These are phyloP conservation scores for Pseudogymnoascus sp. DNA, from an alignment of 2,329 filamentous ascomycete genomes.

Conservation along the genomic window DNA sequence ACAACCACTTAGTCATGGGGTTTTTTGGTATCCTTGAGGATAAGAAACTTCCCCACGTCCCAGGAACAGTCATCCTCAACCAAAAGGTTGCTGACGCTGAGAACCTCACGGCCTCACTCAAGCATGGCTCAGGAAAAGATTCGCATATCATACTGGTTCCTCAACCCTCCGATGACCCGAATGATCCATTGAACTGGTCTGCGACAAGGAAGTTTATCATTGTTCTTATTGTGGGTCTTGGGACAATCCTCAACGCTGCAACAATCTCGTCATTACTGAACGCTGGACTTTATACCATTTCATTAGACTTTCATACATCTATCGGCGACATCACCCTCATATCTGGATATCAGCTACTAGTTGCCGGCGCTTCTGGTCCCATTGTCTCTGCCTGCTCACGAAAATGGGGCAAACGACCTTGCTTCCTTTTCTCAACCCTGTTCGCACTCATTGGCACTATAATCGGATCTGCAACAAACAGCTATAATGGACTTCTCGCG, in stretches of 20 bases:
- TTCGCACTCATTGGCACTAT: not conserved
- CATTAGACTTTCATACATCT: too few relatives aligned
- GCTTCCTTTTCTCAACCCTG: not conserved
- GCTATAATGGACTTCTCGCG: not conserved
- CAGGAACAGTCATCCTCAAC: constrained; percentile 15
- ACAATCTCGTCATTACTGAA: not conserved
- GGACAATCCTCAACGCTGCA: constrained; percentile 20
- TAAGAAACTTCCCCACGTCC: constrained; percentile 5
- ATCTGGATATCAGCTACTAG: not conserved
- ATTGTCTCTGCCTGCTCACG: not conserved
- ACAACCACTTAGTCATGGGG: too few relatives aligned
- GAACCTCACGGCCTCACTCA: constrained; percentile 8
- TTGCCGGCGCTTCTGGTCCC: not conserved
- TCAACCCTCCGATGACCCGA: constrained; percentile 41
- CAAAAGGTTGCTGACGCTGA: constrained; percentile 13
- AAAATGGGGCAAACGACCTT: not conserved
- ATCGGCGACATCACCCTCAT: not conserved
- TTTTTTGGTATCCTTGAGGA: too few relatives aligned
- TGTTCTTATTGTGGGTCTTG: constrained; percentile 33
- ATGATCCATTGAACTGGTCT: constrained; percentile 40
- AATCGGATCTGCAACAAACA: not conserved
- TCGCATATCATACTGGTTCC: constrained; percentile 24
- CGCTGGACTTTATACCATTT: not conserved
- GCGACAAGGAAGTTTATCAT: constrained; percentile 34
- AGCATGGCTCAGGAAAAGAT: constrained; percentile 15